Base-by-base conservation (phyloP, 768 basidiomycete species). In the Goffeauzyma gilvescens region DNA sequence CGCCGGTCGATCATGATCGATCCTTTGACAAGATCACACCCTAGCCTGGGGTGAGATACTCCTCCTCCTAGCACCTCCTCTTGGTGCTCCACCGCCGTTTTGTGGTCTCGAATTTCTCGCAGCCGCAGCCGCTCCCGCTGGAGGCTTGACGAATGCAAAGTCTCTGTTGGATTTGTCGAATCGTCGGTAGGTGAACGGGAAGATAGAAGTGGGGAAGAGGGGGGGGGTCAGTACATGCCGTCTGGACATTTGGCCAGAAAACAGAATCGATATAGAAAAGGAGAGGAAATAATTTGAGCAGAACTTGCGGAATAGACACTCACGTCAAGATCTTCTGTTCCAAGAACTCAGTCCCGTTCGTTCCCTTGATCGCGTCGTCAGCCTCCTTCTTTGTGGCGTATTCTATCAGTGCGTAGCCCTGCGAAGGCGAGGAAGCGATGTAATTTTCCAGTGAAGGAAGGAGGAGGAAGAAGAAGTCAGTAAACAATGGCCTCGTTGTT, bases 361-460 rank as follows among this genome's bases (percentile, higher is more conserved):
- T 86, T 34, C 78, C 79, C 44, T 86, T 81, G 49, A 98, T 90
- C 14, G 93, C 93, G 21, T 76, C 75, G 55, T 93, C 84, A 1
- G 93, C 93, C 48, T 96, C 89, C 9, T 77, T 71, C 75, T 83
- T 80, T 5, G 85, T 89, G 58, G 89, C 86, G 62, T 95, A 98
- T 65, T 98, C 93, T 38, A 98, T 84, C 42, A 98, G 68, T 4
- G 89, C 90, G 67, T 98, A 98, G 32, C 93, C 93, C 90, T 96
- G 55, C 5, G 12, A n/a, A n/a, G n/a, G n/a, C n/a, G n/a, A n/a
- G n/a, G n/a, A n/a, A n/a, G n/a, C n/a, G n/a, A n/a, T 35, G 37
- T n/a, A 28, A n/a, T 27, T 30, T 39, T 13, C 38, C 38, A 23
- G 39, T 31, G 13, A 25, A 26, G 14, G 35, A 31, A 32, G n/a